phyloP scores from a whole-genome alignment of 371 early-diverging fungal genomes.

The Mortierella polycephala region DNA sequence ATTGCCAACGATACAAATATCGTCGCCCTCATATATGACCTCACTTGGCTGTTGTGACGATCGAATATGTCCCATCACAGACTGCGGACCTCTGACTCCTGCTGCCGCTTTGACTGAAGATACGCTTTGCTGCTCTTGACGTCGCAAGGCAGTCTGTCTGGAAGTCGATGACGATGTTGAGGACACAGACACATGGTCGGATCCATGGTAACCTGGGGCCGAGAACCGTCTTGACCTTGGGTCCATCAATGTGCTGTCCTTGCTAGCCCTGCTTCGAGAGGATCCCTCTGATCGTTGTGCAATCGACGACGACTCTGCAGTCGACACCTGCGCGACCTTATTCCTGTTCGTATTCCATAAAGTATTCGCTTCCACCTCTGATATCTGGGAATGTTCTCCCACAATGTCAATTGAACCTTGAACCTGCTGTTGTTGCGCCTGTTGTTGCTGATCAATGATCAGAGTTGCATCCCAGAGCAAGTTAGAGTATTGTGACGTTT shows the following conservation, averaged over 20 bases:
- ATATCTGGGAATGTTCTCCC: too few relatives aligned
- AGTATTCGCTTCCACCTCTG: too few relatives aligned
- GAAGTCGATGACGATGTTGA: constrained; percentile 8
- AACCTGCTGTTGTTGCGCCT: neutral
- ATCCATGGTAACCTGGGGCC: constrained; percentile 25
- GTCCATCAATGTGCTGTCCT: constrained; percentile 8
- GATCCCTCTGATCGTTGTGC: neutral
- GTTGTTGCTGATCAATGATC: constrained; percentile 35
- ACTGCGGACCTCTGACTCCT: constrained; percentile 7
- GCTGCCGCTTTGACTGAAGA: neutral
- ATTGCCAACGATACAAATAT: too few relatives aligned
- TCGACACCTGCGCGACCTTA: neutral
- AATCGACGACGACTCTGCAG: too few relatives aligned
- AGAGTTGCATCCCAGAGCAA: constrained; percentile 35
- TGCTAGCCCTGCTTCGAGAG: neutral
- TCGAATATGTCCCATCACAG: neutral
- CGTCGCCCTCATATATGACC: too few relatives aligned
- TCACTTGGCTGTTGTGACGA: neutral
- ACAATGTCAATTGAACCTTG: neutral
- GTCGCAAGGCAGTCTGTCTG: neutral
- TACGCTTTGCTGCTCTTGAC: neutral
- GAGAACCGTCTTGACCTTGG: constrained; percentile 38
- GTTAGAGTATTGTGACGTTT: constrained; percentile 20
- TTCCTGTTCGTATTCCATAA: too few relatives aligned
- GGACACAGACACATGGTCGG: constrained; percentile 9